Evolutionary conservation across 805 yeast genomes (phyloP).

Genomic region (Cyberlindnera euphorbiiphila): DNA sequence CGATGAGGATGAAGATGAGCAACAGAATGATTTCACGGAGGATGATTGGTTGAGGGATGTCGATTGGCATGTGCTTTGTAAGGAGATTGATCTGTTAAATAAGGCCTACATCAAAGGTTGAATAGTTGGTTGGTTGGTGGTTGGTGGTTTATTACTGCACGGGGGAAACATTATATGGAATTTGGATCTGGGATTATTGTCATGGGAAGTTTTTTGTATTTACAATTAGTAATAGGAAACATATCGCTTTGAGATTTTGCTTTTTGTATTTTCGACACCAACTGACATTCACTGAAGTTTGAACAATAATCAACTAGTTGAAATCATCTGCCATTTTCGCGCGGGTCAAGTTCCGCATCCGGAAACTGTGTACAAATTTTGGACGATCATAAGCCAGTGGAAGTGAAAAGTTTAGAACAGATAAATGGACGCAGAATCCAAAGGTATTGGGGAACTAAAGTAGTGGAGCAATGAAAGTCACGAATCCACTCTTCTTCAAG

Average conservation of each 20-base stretch:
- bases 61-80: conserved; percentile 86
- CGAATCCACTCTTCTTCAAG: conserved; percentile 43
- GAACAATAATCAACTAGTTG: too few relatives aligned
- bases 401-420: conserved; percentile 3
- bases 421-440: not conserved
- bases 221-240: too few relatives aligned
- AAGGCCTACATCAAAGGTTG: conserved; percentile 30
- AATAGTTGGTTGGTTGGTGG: too few relatives aligned
- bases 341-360: conserved; percentile 2
- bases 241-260: too few relatives aligned
- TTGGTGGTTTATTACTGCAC: too few relatives aligned
- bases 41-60: conserved; percentile 50
- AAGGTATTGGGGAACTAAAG: not conserved
- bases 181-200: too few relatives aligned
- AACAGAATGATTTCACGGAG: conserved; percentile 22
- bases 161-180: too few relatives aligned
- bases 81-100: conserved; percentile 77
- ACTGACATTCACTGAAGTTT: too few relatives aligned
- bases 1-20: conserved; percentile 14
- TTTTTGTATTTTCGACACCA: too few relatives aligned
- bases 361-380: conserved; percentile 4
- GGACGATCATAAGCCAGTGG: too few relatives aligned
- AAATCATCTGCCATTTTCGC: conserved; percentile 5
- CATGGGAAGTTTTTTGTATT: too few relatives aligned
- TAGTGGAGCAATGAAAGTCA: conserved; percentile 57